Base-by-base conservation (phyloP, 805 yeast species). In the Candida adriatica region DNA sequence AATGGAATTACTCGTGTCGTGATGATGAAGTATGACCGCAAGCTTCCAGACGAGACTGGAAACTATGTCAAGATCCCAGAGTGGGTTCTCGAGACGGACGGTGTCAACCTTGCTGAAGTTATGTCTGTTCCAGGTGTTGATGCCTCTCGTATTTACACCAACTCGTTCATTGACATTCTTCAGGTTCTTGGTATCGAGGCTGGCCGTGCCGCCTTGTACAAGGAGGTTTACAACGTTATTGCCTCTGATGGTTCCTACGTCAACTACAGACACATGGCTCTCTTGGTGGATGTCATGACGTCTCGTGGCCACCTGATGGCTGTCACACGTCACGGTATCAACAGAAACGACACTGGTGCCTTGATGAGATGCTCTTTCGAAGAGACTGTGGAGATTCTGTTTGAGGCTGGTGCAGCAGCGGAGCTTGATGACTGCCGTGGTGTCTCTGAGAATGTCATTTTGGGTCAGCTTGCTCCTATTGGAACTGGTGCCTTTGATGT, bases 171-270 rank as follows among this genome's bases (percentile, higher is more conserved):
- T 49, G 99, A 92, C 61, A 77, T 92, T 43, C 72, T 90, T 59
- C 83, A 87, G 34, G 98, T 92, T 10, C 66, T 92, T 48, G 99
- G 99, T 70, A 92, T 92, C 55, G 99, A 92, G 60, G 99, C 99
- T 26, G 94, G 97, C 16, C 79, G 98, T 60, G 74, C 88, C 33
- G 95, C 97, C 2, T 67, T 92, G 49, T 92, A 80, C 70, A 83
- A 79, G 57, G 98, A 92, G 66, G 87, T 92, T 51, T 76, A 84
- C 62, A 92, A 92, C 54, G 99, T 92, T 49, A 87, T 92, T 72
- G 96, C 97, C 4, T 92, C 94, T 52, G 99, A 92, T 72, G 99
- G 98, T 83, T 88, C 98, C 23, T 92, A 92, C 53, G 99, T 92
- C 41, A 92, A 92, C 62, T 92, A 92, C 64, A 80, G 99, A 64